Percentiles rank a stretch among this genome's conserved stretches.
Conservation (phyloP, 2,329 filamentous ascomycete genomes). For the Colletotrichum zoysiae region DNA sequence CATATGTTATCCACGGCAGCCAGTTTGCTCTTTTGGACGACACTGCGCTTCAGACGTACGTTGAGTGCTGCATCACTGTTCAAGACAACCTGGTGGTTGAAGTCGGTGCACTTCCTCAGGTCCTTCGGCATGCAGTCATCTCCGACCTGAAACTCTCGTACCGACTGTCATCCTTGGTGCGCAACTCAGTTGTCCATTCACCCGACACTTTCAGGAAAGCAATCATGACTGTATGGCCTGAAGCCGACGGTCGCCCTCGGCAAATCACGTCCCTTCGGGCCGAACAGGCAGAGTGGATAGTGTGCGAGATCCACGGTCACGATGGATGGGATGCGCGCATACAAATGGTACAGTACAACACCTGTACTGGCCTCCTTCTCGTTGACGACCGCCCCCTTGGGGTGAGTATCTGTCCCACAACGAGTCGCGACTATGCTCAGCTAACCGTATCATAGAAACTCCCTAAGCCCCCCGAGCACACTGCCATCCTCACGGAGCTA, state of each 20-base stretch:
- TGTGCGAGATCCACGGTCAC: conserved; percentile 29
- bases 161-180: conserved; percentile 52
- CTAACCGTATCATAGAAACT: conserved; percentile 53
- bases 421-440: too few species aligned
- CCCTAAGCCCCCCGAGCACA: conserved; percentile 62
- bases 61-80: conserved; percentile 50
- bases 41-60: conserved; percentile 42
- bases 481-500: conserved; percentile 58
- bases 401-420: accelerated
- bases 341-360: conserved; percentile 52
- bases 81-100: conserved; percentile 60
- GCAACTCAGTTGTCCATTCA: conserved; percentile 48
- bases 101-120: conserved; percentile 49
- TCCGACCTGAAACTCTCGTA: conserved; percentile 61
- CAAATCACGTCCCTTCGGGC: conserved; percentile 39
- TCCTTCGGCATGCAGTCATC: conserved; percentile 55
- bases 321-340: conserved; percentile 42
- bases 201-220: conserved; percentile 48
- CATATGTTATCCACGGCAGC: conserved; percentile 46
- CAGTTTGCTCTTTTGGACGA: conserved; percentile 25
- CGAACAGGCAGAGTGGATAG: conserved; percentile 50
- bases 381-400: conserved; percentile 53
- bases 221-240: conserved; percentile 59
- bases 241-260: conserved; percentile 44
- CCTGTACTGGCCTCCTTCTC: conserved; percentile 49